Conservation (phyloP, 1,284 basidiomycete species). For the Takashimella tepidaria region DNA sequence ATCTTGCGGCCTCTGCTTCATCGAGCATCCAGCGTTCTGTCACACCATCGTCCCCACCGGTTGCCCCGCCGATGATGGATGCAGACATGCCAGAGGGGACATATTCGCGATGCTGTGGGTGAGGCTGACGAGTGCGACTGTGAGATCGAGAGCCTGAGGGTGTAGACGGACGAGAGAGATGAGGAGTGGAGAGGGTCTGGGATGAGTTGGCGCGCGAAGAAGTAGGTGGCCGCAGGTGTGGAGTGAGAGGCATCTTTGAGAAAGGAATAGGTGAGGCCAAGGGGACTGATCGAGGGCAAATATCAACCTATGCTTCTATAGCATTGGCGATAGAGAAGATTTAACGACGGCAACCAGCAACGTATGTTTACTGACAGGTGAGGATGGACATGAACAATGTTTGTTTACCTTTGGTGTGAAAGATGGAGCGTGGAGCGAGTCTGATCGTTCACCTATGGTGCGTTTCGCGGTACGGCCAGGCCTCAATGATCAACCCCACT, state of each 20-base stretch:
- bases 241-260: neutral
- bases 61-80: constrained; percentile 3
- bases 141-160: neutral
- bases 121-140: constrained; percentile 12
- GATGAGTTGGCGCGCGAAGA: neutral
- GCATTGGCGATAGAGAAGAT: too few species aligned
- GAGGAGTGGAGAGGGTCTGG: neutral
- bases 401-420: too few species aligned
- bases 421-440: too few species aligned
- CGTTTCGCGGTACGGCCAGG: too few species aligned
- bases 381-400: too few species aligned
- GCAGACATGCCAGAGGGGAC: constrained; percentile 12
- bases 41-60: constrained; percentile 4
- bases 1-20: constrained; percentile 6
- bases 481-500: too few species aligned
- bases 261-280: neutral
- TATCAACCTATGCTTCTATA: too few species aligned
- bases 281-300: too few species aligned
- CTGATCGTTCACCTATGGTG: too few species aligned
- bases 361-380: too few species aligned
- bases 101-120: constrained; percentile 29
- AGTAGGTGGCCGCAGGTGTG: neutral
- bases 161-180: neutral
- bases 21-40: constrained; percentile 22
- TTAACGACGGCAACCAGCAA: too few species aligned